Percentiles rank a stretch among this genome's conserved stretches.
Evolutionary conservation across 2,329 filamentous ascomycete species (phyloP).

Genomic region (Huntiella bhutanensis): DNA sequence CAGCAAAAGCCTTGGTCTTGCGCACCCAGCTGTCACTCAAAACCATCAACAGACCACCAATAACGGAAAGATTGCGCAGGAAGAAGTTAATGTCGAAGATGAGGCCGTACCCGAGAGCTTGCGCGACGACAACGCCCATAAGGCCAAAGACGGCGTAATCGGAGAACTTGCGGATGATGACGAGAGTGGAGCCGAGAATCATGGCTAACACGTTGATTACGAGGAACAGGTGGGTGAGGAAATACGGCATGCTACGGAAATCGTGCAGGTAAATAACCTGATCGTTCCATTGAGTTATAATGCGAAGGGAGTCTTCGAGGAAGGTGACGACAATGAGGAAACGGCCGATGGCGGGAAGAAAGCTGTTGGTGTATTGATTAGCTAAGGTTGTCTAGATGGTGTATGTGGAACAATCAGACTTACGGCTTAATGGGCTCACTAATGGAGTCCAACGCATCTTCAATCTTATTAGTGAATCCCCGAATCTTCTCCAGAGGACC

Average conservation of each 20-base stretch:
- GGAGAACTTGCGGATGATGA: conserved; percentile 82
- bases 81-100: conserved; percentile 99
- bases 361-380: conserved; percentile 32
- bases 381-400: background rate
- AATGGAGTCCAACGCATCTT: conserved; percentile 73
- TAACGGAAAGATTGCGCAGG: conserved; percentile 92
- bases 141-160: conserved; percentile 85
- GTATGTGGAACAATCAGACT: conserved; percentile 23
- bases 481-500: conserved; percentile 76
- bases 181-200: conserved; percentile 60
- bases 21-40: conserved; percentile 95
- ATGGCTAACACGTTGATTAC: conserved; percentile 80
- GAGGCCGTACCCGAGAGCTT: conserved; percentile 89
- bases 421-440: conserved; percentile 90
- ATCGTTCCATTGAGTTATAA: conserved; percentile 93
- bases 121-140: conserved; percentile 74
- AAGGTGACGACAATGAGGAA: conserved; percentile 98
- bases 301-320: conserved; percentile 86
- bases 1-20: conserved; percentile 92
- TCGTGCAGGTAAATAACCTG: conserved; percentile 85
- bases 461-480: conserved; percentile 94
- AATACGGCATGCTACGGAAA: conserved; percentile 74
- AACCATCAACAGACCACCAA: conserved; percentile 94
- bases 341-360: conserved; percentile 84
- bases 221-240: conserved; percentile 84